Percentiles rank a stretch among this genome's conserved stretches.
These are phyloP conservation scores for Posidonia oceanica DNA, from an alignment of 116 monocot species.

Conservation along the genomic window DNA sequence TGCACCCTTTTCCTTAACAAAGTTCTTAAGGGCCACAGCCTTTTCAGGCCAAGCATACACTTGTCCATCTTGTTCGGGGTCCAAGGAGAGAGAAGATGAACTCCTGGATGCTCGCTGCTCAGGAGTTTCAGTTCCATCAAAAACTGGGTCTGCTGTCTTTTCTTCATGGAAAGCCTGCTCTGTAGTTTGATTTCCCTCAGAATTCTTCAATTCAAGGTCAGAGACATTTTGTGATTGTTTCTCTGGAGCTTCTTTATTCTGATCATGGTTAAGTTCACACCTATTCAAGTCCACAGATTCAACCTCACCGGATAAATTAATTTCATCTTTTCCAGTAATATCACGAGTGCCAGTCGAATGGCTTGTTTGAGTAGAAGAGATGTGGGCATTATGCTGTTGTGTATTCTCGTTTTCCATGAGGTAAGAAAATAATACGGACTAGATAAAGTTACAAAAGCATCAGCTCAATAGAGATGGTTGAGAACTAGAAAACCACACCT, in stretches of 20 bases:
- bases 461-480: not conserved
- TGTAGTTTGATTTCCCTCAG: slow-evolving; percentile 14
- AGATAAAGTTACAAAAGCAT: not conserved
- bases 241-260: not conserved
- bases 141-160: slow-evolving; percentile 44
- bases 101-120: slow-evolving; percentile 27
- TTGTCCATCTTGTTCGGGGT: slow-evolving; percentile 27
- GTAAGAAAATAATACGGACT: slow-evolving; percentile 1
- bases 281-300: not conserved
- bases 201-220: slow-evolving; percentile 6
- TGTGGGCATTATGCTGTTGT: not conserved
- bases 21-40: slow-evolving; percentile 64
- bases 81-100: slow-evolving; percentile 20
- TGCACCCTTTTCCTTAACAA: slow-evolving; percentile 70
- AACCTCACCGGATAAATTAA: not conserved
- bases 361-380: not conserved
- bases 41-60: slow-evolving; percentile 61
- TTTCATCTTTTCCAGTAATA: slow-evolving; percentile 3
- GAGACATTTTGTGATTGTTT: not conserved
- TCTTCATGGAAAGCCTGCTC: slow-evolving; percentile 24
- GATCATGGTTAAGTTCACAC: not conserved
- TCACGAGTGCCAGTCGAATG: not conserved
- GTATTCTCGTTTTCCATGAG: slow-evolving; percentile 3
- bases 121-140: slow-evolving; percentile 61
- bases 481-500: too few relatives aligned